Conservation (phyloP, 192 early-diverging fungal species). For the Backusella morwellensis region DNA sequence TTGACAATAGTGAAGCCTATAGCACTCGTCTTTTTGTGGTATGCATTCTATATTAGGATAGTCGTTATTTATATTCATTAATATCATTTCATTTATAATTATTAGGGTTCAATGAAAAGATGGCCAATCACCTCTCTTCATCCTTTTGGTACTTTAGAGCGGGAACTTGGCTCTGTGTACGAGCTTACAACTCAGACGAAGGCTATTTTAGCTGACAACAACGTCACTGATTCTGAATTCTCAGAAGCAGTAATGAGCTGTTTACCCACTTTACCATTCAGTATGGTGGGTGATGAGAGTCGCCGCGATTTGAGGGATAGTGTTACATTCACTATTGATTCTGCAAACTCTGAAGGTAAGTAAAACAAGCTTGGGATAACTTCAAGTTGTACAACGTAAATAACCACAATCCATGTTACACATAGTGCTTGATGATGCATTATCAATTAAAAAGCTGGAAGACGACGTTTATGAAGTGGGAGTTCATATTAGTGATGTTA, state of each 20-base stretch:
- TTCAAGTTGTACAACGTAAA: background rate
- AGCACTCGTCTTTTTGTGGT: slow-evolving; percentile 55
- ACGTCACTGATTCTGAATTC: slow-evolving; percentile 69
- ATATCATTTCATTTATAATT: slow-evolving; percentile 13
- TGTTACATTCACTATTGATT: slow-evolving; percentile 89
- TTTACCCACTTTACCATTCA: slow-evolving; percentile 75
- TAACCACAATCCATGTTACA: background rate
- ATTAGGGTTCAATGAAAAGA: slow-evolving; percentile 56
- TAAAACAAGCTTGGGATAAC: background rate
- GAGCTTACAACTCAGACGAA: slow-evolving; percentile 75
- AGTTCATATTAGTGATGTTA: slow-evolving; percentile 92
- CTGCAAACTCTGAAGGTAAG: slow-evolving; percentile 65
- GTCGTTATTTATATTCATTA: background rate
- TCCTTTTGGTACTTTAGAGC: slow-evolving; percentile 69
- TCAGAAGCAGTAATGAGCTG: slow-evolving; percentile 70
- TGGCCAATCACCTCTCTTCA: slow-evolving; percentile 67
- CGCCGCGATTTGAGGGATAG: slow-evolving; percentile 69
- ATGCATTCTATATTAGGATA: slow-evolving; percentile 13
- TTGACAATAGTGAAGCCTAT: slow-evolving; percentile 59
- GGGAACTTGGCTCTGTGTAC: slow-evolving; percentile 74
- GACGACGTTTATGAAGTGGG: slow-evolving; percentile 78
- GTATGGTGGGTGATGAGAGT: slow-evolving; percentile 50
- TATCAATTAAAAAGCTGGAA: slow-evolving; percentile 58
- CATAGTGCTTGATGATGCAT: slow-evolving; percentile 68
- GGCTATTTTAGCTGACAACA: slow-evolving; percentile 76